Evolutionary conservation across 768 basidiomycete species (phyloP).

Genomic region (Agrocybe chaxingu): DNA sequence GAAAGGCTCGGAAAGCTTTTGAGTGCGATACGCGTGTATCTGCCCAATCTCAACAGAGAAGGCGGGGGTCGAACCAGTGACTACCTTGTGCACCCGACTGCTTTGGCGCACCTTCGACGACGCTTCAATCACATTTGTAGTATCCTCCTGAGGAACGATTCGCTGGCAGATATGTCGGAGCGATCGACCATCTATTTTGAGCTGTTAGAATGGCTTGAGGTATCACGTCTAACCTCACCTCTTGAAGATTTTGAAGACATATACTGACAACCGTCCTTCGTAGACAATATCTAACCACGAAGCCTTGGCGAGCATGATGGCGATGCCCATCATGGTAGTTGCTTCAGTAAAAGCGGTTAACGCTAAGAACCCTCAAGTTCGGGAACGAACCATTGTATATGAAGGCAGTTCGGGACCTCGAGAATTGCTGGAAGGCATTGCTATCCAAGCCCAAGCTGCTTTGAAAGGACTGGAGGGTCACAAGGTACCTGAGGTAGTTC

Average conservation of each 20-base stretch:
- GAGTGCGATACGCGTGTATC: conserved; percentile 68
- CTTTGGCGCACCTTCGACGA: conserved; percentile 86
- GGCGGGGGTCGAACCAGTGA: conserved; percentile 83
- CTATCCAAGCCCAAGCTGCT: conserved; percentile 90
- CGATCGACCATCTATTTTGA: conserved; percentile 83
- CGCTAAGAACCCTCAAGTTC: conserved; percentile 55
- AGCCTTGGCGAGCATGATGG: conserved; percentile 92
- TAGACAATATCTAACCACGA: conserved; percentile 94
- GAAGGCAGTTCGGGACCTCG: conserved; percentile 90
- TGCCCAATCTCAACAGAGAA: conserved; percentile 75
- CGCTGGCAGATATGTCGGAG: conserved; percentile 92
- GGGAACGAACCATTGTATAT: conserved; percentile 83
- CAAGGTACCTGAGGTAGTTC: conserved; percentile 42
- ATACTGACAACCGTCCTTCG: conserved; percentile 5
- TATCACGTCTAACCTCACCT: conserved; percentile 24
- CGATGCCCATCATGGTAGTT: conserved; percentile 93
- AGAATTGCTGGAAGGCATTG: conserved; percentile 87
- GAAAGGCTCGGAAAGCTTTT: conserved; percentile 69
- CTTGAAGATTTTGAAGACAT: background rate
- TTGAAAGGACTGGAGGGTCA: conserved; percentile 79
- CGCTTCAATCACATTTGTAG: conserved; percentile 89
- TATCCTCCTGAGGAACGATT: conserved; percentile 85
- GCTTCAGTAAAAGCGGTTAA: conserved; percentile 62
- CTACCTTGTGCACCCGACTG: conserved; percentile 89
- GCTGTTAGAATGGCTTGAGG: conserved; percentile 90